Percentiles rank a stretch among this genome's conserved stretches.
Evolutionary conservation across 805 yeast genomes (phyloP).

Genomic region (Candida maris): DNA sequence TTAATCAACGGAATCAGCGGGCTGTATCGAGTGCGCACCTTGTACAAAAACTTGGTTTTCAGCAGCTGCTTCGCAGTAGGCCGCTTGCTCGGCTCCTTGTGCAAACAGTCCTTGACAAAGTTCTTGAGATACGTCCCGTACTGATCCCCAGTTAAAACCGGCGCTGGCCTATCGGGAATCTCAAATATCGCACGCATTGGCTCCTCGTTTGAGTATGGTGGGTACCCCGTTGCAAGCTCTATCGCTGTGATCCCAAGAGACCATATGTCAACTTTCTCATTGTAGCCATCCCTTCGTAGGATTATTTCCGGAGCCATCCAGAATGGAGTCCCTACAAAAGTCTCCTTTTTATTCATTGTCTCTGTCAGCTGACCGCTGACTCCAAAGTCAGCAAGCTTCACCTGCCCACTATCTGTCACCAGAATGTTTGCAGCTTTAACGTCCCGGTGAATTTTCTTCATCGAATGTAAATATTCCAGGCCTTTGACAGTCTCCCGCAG

Average conservation of each 20-base stretch:
- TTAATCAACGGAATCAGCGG: slow-evolving; percentile 26
- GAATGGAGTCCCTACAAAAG: slow-evolving; percentile 93
- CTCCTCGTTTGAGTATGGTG: slow-evolving; percentile 70
- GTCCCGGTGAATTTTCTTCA: slow-evolving; percentile 82
- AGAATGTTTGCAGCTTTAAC: slow-evolving; percentile 87
- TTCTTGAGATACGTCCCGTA: slow-evolving; percentile 43
- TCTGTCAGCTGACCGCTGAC: slow-evolving; percentile 78
- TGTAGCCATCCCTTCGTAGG: slow-evolving; percentile 51
- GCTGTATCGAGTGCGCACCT: slow-evolving; percentile 27
- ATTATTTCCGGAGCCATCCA: slow-evolving; percentile 99
- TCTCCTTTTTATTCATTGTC: slow-evolving; percentile 50
- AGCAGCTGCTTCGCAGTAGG: slow-evolving; percentile 59
- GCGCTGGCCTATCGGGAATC: slow-evolving; percentile 66
- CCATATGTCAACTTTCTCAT: slow-evolving; percentile 93
- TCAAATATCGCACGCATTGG: slow-evolving; percentile 74
- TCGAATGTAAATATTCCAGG: slow-evolving; percentile 68
- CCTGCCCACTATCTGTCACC: slow-evolving; percentile 61
- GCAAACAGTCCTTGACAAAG: slow-evolving; percentile 63
- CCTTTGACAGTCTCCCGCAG: slow-evolving; percentile 65
- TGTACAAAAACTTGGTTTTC: slow-evolving; percentile 48
- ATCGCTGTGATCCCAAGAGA: slow-evolving; percentile 89
- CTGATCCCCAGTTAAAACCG: slow-evolving; percentile 43
- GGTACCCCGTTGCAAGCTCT: slow-evolving; percentile 77
- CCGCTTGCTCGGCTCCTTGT: slow-evolving; percentile 61
- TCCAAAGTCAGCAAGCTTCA: slow-evolving; percentile 91